Base-by-base conservation (phyloP, 2,329 filamentous ascomycete species). In the Ophiostoma himal-ulmi region DNA sequence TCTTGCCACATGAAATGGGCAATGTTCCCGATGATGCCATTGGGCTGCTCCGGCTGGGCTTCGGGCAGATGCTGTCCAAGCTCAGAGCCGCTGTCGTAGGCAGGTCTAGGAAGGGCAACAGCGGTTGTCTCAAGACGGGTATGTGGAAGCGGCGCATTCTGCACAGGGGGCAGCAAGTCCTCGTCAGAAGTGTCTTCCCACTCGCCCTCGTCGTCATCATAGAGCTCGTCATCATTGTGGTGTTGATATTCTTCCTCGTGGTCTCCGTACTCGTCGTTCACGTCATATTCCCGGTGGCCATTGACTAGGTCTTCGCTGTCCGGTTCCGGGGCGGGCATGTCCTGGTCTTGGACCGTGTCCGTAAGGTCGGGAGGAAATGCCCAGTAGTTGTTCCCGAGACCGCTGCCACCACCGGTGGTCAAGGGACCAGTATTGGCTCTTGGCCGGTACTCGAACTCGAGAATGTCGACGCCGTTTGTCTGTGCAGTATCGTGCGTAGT, bases 331-430 rank as follows among this genome's bases (percentile, higher is more conserved):
- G 14, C 44, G n/a, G 44, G 44, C 44, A 48, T 48, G 44, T 48
- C 44, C 17, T 48, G 44, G 44, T 48, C 17, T 17, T 20, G 44
- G 17, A 10, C 17, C 5, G 44, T 5, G n/a, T 48, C 44, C n/a
- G 17, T 17, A 3, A 20, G 6, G 1, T 48, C 44, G 26, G n/a
- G 17, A 11, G 52, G 52, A 10, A 89, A 89, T 0, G 83, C 83
- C 88, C 87, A 90, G 74, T 80, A 89, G 73, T 88, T 88, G 75
- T 86, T 86, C 0, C 82, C 86, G 20, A 89, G 76, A 0, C 84
- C 83, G 68, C 87, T 84, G 69, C 83, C 78, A 2, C 78, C 77
- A 10, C 81, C 78, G 4, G 79, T 79, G 6, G 77, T 75, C 62
- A 80, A 80, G 4, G 85, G 85, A 0, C 86, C 86, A 74, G 87